Conservation (phyloP, 768 basidiomycete species). For the Rhizopogon sp. region DNA sequence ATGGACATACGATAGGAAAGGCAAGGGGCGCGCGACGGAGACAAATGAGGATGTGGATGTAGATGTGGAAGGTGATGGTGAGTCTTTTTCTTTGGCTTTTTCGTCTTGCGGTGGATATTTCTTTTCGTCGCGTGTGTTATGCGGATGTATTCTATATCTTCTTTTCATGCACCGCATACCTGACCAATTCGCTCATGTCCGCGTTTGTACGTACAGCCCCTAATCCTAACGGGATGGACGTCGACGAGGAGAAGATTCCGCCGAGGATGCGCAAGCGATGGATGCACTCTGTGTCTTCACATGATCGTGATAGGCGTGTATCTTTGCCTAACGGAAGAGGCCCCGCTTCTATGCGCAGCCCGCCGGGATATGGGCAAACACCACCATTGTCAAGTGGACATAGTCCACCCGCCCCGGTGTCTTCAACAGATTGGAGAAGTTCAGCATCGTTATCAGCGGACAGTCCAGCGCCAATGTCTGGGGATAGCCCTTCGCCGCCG, state of each 20-base stretch:
- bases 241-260: slow-evolving; percentile 39
- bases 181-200: background rate
- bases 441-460: slow-evolving; percentile 10
- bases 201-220: background rate
- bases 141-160: background rate
- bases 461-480: background rate
- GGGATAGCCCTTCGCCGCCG: background rate
- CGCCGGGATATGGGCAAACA: background rate
- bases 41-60: slow-evolving; percentile 6
- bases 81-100: slow-evolving; percentile 4
- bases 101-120: too few relatives aligned
- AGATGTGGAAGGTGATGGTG: slow-evolving; percentile 17
- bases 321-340: background rate
- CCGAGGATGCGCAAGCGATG: slow-evolving; percentile 59
- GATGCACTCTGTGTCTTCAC: slow-evolving; percentile 16
- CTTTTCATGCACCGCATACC: too few relatives aligned
- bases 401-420: slow-evolving; percentile 6
- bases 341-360: too few relatives aligned
- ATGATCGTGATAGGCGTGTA: background rate
- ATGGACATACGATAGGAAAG: slow-evolving; percentile 13
- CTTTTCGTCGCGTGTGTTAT: background rate
- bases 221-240: slow-evolving; percentile 11
- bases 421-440: slow-evolving; percentile 20
- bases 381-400: background rate
- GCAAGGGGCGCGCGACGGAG: slow-evolving; percentile 18